Evolutionary conservation across 1,139 yeast genomes (phyloP).

Genomic region (Yamadazyma pseudoaaseri): DNA sequence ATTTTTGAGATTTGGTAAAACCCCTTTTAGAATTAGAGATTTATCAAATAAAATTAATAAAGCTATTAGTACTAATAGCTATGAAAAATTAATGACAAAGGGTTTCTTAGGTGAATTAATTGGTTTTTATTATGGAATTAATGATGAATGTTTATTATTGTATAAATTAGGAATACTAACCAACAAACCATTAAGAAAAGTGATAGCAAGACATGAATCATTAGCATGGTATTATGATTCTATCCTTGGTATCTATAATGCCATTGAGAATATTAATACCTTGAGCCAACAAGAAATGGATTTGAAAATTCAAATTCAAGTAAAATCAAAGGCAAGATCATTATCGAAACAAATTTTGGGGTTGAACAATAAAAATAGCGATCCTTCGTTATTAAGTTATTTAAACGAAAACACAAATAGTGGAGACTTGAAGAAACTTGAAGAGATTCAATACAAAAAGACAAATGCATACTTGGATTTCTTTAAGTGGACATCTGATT

Average conservation of each 20-base stretch:
- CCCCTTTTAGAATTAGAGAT: conserved; percentile 55
- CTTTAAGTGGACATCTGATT: conserved; percentile 41
- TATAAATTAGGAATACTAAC: conserved; percentile 53
- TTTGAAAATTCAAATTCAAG: conserved; percentile 37
- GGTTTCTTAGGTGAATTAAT: conserved; percentile 46
- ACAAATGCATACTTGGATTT: conserved; percentile 41
- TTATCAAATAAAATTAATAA: conserved; percentile 22
- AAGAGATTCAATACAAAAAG: conserved; percentile 38
- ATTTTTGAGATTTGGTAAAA: conserved; percentile 66
- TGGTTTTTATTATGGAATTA: conserved; percentile 59
- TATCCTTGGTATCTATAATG: conserved; percentile 50
- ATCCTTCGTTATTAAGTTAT: conserved; percentile 12
- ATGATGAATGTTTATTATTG: conserved; percentile 58
- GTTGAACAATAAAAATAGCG: conserved; percentile 7
- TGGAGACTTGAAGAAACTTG: conserved; percentile 23
- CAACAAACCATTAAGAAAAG: conserved; percentile 30
- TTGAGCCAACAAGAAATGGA: conserved; percentile 46
- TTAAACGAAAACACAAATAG: conserved; percentile 17
- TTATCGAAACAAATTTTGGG: conserved; percentile 40
- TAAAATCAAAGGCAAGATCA: conserved; percentile 36
- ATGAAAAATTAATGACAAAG: conserved; percentile 29
- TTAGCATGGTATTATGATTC: conserved; percentile 68
- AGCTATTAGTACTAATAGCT: conserved; percentile 7
- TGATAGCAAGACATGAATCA: conserved; percentile 53
- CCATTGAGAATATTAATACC: conserved; percentile 36